phyloP scores from a whole-genome alignment of 495 filamentous ascomycete species.

The Lophiotrema nucula region DNA sequence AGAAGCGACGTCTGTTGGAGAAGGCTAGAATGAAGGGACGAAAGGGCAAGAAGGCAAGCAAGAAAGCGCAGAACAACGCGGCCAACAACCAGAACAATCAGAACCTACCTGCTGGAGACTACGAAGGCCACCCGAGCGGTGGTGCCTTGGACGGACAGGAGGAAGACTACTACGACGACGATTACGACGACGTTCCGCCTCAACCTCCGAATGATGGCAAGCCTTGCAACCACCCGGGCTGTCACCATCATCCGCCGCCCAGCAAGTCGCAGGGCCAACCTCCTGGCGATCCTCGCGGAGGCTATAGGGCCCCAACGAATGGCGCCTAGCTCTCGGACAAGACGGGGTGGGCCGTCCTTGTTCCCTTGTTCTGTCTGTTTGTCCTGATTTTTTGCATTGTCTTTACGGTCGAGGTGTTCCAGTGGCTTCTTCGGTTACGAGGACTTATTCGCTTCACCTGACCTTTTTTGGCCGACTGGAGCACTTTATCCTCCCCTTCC shows the following conservation, averaged over 20 bases:
- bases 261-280: conserved; percentile 2
- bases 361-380: conserved; percentile 17
- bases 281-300: conserved; percentile 14
- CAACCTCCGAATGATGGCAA: conserved; percentile 9
- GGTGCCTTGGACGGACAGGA: conserved; percentile 24
- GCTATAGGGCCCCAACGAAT: conserved; percentile 12
- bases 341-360: conserved; percentile 36
- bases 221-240: conserved; percentile 17
- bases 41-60: conserved; percentile 67
- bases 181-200: conserved; percentile 23
- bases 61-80: conserved; percentile 32
- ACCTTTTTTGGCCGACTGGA: conserved; percentile 1
- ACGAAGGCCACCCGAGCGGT: conserved; percentile 27
- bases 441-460: too few relatives aligned
- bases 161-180: conserved; percentile 34
- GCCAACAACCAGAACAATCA: conserved; percentile 24
- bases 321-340: conserved; percentile 32
- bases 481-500: neutral
- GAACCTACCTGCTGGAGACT: conserved; percentile 19
- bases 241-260: conserved; percentile 21
- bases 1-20: conserved; percentile 81
- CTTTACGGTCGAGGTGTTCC: conserved; percentile 8
- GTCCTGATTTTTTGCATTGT: conserved; percentile 19
- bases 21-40: conserved; percentile 94
- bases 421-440: neutral